Base-by-base conservation (phyloP, 345 rosid genomes). In the Hibiscus mutabilis region DNA sequence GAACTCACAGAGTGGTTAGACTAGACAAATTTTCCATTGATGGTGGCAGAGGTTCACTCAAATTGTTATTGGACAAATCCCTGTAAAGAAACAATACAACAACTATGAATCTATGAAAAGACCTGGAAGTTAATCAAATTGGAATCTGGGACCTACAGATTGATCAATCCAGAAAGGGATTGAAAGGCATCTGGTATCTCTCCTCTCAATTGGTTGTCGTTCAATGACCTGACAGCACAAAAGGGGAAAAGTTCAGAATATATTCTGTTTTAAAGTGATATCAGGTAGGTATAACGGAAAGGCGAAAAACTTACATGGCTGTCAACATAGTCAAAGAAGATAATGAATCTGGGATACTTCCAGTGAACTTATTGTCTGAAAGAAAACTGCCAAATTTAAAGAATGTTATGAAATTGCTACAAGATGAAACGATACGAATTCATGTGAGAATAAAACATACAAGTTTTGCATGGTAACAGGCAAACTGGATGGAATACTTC, bases 101-200 rank as follows among this genome's bases (percentile, higher is more conserved):
- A 70, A 42, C 24, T n/a, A 60, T 59, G 25, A 71, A 59, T n/a
- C 33, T 27, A 59, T n/a, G 7, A 14, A 44, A 71, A 46, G 51
- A 25, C 67, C 16, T 2, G 42, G 66, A 71, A 59, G 49, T 44
- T 7, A 25, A 57, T 6, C 12, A 58, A 27, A 44, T 11, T 19
- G 9, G 21, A 58, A 40, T n/a, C 31, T n/a, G 16, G 22, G 19
- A 68, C 98, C 58, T 86, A 96, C 99, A 96, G 83, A 82, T 96
- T 92, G 79, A 89, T 83, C 84, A 96, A 82, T 21, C 85, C 87
- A 6, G 79, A 64, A 71, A 92, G 91, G 61, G 82, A 42, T 62
- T 79, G 83, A 75, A 96, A 92, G 74, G 85, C 87, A 71, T 96
- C 98, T 1, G 99, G 94, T 81, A 96, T 75, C 74, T 90, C 97